Evolutionary conservation across 2,329 filamentous ascomycete genomes (phyloP).

Genomic region (Xylariaceae sp.): DNA sequence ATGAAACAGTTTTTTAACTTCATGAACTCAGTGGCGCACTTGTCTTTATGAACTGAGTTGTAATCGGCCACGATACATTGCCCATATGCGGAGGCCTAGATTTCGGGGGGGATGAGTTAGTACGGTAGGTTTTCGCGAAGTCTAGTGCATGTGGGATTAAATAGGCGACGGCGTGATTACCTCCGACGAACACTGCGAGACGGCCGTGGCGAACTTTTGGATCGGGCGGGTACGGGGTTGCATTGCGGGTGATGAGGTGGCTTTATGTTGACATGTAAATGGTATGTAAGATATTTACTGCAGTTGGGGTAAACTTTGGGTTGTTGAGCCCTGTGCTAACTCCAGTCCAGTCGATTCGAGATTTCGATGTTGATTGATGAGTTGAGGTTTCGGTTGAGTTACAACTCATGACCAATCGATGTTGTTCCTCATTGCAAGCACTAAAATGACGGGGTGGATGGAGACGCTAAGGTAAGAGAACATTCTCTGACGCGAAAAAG

Average conservation of each 20-base stretch:
- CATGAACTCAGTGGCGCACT: slow-evolving; percentile 81
- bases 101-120: neutral
- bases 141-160: neutral
- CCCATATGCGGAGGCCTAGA: slow-evolving; percentile 75
- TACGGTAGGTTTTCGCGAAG: neutral
- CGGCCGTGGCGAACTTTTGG: slow-evolving; percentile 49
- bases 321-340: too few relatives aligned
- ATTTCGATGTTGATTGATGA: too few relatives aligned
- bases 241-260: neutral
- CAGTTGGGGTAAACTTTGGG: too few relatives aligned
- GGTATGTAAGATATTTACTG: too few relatives aligned
- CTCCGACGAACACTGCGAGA: slow-evolving; percentile 51
- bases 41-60: slow-evolving; percentile 83
- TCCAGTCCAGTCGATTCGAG: too few relatives aligned
- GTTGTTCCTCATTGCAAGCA: neutral
- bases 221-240: slow-evolving; percentile 42
- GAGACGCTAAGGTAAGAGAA: too few relatives aligned
- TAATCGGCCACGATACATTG: slow-evolving; percentile 90
- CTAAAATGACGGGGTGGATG: neutral
- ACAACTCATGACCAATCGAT: neutral
- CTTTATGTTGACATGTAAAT: too few relatives aligned
- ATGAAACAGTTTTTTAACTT: slow-evolving; percentile 81
- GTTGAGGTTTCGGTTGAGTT: too few relatives aligned
- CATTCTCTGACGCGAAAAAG: too few relatives aligned
- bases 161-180: slow-evolving; percentile 29